These are phyloP conservation scores for Friedmanniomyces simplex DNA, from an alignment of 495 filamentous ascomycete species.

Conservation along the genomic window DNA sequence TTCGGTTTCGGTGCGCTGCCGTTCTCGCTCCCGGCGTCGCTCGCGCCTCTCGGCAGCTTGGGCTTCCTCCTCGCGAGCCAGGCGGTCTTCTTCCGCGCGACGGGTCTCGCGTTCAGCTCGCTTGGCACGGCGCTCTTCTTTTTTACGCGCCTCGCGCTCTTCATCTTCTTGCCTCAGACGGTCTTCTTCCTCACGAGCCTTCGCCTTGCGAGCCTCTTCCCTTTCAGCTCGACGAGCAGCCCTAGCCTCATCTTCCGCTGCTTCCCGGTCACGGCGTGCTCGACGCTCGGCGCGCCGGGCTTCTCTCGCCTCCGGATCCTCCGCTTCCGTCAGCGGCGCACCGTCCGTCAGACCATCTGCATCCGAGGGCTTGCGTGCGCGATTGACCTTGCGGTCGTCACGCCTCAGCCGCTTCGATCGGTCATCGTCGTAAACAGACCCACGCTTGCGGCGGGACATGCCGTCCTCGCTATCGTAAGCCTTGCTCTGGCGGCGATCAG, in stretches of 20 bases:
- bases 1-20: constrained; percentile 23
- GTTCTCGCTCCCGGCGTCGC: constrained; percentile 14
- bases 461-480: constrained; percentile 22
- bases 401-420: constrained; percentile 21
- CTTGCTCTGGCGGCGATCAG: constrained; percentile 15
- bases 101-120: constrained; percentile 40
- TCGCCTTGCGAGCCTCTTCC: constrained; percentile 27
- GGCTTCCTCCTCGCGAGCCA: constrained; percentile 36
- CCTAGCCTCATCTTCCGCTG: constrained; percentile 16
- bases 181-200: constrained; percentile 34
- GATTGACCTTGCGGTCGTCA: constrained; percentile 19
- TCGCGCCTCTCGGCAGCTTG: constrained; percentile 28
- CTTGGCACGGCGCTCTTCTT: constrained; percentile 38
- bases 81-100: constrained; percentile 27
- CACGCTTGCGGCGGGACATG: constrained; percentile 18
- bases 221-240: constrained; percentile 12
- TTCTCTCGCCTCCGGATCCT: constrained; percentile 18
- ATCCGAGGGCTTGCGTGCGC: constrained; percentile 15
- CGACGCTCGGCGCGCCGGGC: constrained; percentile 19
- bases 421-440: constrained; percentile 18
- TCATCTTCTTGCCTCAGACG: constrained; percentile 39
- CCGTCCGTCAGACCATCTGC: constrained; percentile 15
- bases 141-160: constrained; percentile 37
- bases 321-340: constrained; percentile 12
- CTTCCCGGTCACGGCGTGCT: constrained; percentile 14